Base-by-base conservation (phyloP, 176 grass and related monocot genomes). In the Ampelocalamus luodianensis region DNA sequence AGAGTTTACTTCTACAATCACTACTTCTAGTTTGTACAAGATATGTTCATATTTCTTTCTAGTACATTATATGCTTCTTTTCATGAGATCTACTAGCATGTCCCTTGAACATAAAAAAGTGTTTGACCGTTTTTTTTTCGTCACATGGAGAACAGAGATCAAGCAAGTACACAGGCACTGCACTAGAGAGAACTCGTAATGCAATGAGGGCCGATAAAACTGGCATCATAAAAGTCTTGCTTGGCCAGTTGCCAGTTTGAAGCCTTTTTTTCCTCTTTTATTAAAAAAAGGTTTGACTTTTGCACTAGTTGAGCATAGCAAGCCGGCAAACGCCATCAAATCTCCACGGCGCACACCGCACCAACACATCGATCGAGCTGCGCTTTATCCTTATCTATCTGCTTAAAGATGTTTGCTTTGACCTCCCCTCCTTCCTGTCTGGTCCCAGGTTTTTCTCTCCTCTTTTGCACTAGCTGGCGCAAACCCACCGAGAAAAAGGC, bases 351-450 rank as follows among this genome's bases (percentile, higher is more conserved):
- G 20, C 72, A 81, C 83, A 74, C 75, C 72, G 55, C 83, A 68
- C 81, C 68, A 59, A 20, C 82, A 34, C 53, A 44, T 71, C n/a
- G 44, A 65, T 83, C 59, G 76, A 79, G 82, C 51, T 80, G 61
- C 70, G 36, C 59, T 72, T 61, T 91, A 85, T 85, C 86, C 86
- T 88, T 82, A 88, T 88, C 89, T 79, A 45, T 45, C 80, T 40
- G 68, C 85, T 45, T 84, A 70, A 84, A 80, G 80, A 69, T 83
- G 50, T 77, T 63, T 12, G 29, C 38, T 88, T 78, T 88, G 78
- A 78, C 86, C 72, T 88, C 53, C 23, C 80, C 56, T 32, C 48
- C 65, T 81, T 36, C 71, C 34, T 66, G n/a, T 38, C 44, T 82
- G 71, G 65, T 82, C 75, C 86, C 72, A 16, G 15, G 76, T 68